Evolutionary conservation across 176 grass and related monocot species (phyloP), one percentile per base, ranked within the genome.

Genomic region (Cymbopogon citratus): DNA sequence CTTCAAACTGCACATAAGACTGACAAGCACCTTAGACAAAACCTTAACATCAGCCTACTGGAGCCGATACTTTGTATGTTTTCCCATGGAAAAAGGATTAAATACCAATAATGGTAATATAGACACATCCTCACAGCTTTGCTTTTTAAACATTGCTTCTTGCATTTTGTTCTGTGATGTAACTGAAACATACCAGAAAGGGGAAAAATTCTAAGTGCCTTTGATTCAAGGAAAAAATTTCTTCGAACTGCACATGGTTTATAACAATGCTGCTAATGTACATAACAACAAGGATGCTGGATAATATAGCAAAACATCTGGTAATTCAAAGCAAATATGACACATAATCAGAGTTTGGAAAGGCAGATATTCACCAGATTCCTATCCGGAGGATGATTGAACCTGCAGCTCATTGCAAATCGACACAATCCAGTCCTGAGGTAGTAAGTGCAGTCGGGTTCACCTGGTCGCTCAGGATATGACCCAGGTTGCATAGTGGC

Each of bases 351-450:
- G 39, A 54, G 69, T 66, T 36, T 38, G 69, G 24, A 56, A 60
- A 90, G 81, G 38, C 41, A 63, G 63, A 39, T 78, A 21, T 70
- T 80, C 87, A 99, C 97, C 93, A 93, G 72, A 85, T 92, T 87
- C 81, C 97, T 91, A 67, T 99, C 91, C 15, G 87, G 87, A 75
- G 97, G 97, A 71, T 99, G 97, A 85, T 96, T 96, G 83, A 94
- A 99, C 88, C 89, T 89, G 87, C 97, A 99, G 89, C 85, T 96
- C 80, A 88, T 85, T 56, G 91, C 93, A 26, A 93, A 99, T 75
- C 97, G 91, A 81, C 97, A 99, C 73, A 99, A 88, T 75, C 97
- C 97, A 90, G 97, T 99, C 82, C 97, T 91, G 80, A 99, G 89
- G 69, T 96, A 99, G 91, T 99, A 99, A 62, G 97, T 85, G 85